Evolutionary conservation across 371 early-diverging fungal species (phyloP), one percentile per base, ranked within the genome.

Genomic region (Neoconidiobolus thromboides): DNA sequence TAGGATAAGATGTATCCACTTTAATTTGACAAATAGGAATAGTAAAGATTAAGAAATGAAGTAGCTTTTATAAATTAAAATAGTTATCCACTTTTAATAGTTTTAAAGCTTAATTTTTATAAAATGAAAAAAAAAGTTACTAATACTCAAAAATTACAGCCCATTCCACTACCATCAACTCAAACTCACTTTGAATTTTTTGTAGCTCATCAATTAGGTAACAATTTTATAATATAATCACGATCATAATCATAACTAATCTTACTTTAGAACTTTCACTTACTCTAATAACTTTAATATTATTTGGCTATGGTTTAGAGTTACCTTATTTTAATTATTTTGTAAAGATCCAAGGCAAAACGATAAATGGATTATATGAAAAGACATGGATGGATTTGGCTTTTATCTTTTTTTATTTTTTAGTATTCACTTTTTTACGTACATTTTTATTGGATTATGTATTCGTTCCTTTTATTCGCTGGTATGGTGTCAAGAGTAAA

Each of bases 391-490:
- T 73, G 39, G 88, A 88, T 60, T 14, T 73, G 5, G 79, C 71
- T 58, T 79, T 76, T 67, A 71, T 85, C 10, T 58, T 64, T 56
- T 78, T 81, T 69, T 85, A 83, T 80, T 70, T 80, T 59, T 66
- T 83, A 36, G 74, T 76, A 2, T 83, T 85, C 64, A 85, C 83
- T n/a, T 77, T 81, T 43, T 61, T 81, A 48, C 80, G 86, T 4
- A 78, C 78, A 5, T 55, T 65, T 26, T 59, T 74, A 42, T 85
- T 85, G 79, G 71, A 76, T 61, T 72, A 71, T 51, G 41, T 79
- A 12, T 73, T 79, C 42, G 72, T 68, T 55, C 85, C 86, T 9
- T 46, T 82, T 10, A 80, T 73, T n/a, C 65, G 66, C 58, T 62
- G 64, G 41, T 63, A 68, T 5, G 76, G 81, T 5, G 75, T 82